Evolutionary conservation across 345 rosid species (phyloP).

Genomic region (Fremontodendron californicum): DNA sequence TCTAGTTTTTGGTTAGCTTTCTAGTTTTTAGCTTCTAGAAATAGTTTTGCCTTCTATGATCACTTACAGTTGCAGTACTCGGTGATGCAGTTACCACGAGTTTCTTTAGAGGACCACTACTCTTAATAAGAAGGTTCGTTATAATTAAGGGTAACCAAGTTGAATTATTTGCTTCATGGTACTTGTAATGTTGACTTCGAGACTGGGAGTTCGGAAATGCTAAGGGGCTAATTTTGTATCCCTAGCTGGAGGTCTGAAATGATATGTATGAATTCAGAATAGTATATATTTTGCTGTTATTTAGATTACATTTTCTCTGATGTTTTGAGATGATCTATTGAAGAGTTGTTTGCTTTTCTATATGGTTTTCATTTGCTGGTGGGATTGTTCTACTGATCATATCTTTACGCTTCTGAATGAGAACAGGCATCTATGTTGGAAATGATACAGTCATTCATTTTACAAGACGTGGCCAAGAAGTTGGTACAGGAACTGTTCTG

Average conservation of each 20-base stretch:
- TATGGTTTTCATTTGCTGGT: background rate
- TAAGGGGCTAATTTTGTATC: background rate
- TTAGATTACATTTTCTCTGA: background rate
- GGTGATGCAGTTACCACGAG: background rate
- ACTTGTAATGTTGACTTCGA: background rate
- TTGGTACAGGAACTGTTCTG: slow-evolving; percentile 75
- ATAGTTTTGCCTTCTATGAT: background rate
- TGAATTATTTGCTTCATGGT: background rate
- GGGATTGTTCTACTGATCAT: background rate
- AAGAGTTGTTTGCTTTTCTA: background rate
- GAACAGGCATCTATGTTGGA: slow-evolving; percentile 74
- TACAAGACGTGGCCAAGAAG: slow-evolving; percentile 88
- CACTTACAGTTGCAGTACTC: background rate
- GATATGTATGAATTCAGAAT: background rate
- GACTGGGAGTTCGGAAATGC: background rate
- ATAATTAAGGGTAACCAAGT: background rate
- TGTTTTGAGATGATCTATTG: background rate
- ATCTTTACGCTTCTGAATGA: background rate
- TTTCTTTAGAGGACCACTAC: background rate
- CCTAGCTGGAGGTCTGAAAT: background rate
- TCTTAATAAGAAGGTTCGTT: background rate
- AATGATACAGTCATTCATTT: slow-evolving; percentile 78
- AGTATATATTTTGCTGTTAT: background rate
- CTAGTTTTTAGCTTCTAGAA: background rate
- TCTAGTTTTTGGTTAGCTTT: background rate